phyloP scores from a whole-genome alignment of 2,329 filamentous ascomycete species.

The Monosporascus sp. region DNA sequence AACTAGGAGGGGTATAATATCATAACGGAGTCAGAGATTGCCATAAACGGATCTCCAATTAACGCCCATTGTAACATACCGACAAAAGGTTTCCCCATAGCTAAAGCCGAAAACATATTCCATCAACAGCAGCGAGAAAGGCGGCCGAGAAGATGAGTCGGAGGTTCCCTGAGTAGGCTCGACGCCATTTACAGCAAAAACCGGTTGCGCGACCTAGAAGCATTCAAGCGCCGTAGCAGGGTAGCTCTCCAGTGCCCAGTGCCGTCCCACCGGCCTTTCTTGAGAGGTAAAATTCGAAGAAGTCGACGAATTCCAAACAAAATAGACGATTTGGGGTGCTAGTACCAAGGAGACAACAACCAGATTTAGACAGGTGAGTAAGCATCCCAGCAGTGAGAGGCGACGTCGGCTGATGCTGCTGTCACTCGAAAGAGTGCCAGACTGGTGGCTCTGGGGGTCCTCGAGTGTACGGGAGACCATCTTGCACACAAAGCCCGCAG shows the following conservation, averaged over 20 bases:
- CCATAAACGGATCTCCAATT: not conserved
- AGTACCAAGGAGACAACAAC: too few species aligned
- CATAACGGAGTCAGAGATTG: conserved; percentile 30
- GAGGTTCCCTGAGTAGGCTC: not conserved
- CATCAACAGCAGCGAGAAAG: conserved; percentile 14
- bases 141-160: not conserved
- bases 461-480: too few species aligned
- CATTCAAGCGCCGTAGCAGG: conserved; percentile 10
- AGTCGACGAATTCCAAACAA: too few species aligned
- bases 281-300: too few species aligned
- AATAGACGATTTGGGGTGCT: too few species aligned
- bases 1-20: conserved; percentile 53
- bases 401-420: too few species aligned
- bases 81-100: conserved; percentile 16
- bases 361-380: too few species aligned
- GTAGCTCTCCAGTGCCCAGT: not conserved
- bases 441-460: too few species aligned
- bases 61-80: conserved; percentile 10
- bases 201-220: conserved; percentile 17
- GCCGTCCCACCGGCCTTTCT: too few species aligned
- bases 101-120: conserved; percentile 17
- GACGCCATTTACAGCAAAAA: conserved; percentile 3
- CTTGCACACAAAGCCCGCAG: too few species aligned
- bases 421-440: too few species aligned
- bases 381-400: too few species aligned